Evolutionary conservation across 1,284 basidiomycete genomes (phyloP).

Genomic region (Wallemia ichthyophaga): DNA sequence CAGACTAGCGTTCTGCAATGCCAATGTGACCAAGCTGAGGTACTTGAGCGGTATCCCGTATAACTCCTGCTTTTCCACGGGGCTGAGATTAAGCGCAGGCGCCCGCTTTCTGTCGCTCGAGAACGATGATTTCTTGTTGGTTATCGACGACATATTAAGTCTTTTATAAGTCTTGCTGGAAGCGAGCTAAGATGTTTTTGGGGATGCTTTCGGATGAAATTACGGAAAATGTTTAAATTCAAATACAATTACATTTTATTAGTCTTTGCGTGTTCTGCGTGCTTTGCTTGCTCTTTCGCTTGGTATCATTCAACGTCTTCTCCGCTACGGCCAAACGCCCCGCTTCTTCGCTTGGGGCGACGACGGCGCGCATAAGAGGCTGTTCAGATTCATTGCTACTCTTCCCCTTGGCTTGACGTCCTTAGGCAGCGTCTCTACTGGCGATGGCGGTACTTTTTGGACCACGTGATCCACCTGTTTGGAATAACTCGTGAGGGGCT

Average conservation of each 20-base stretch:
- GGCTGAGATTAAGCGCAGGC: neutral
- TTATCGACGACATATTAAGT: neutral
- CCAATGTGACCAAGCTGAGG: conserved; percentile 57
- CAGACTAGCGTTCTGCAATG: conserved; percentile 66
- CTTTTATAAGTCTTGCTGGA: neutral
- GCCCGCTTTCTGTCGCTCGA: neutral
- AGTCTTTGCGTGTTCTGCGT: too few relatives aligned
- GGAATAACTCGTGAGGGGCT: neutral
- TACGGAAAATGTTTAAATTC: too few relatives aligned
- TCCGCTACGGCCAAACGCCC: neutral
- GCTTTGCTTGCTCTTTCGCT: too few relatives aligned
- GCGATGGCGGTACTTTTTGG: neutral
- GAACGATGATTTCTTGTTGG: neutral
- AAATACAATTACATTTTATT: too few relatives aligned
- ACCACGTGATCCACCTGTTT: neutral
- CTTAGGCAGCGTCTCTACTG: neutral
- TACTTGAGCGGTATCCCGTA: conserved; percentile 46
- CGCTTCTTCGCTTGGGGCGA: neutral
- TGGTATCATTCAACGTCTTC: neutral
- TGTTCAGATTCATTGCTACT: neutral
- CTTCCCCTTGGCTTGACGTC: neutral
- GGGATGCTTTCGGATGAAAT: too few relatives aligned
- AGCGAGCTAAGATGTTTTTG: too few relatives aligned
- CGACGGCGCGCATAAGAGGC: neutral
- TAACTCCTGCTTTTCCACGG: conserved; percentile 15